Conservation (phyloP, 345 rosid genomes). For the Dovyalis caffra region DNA sequence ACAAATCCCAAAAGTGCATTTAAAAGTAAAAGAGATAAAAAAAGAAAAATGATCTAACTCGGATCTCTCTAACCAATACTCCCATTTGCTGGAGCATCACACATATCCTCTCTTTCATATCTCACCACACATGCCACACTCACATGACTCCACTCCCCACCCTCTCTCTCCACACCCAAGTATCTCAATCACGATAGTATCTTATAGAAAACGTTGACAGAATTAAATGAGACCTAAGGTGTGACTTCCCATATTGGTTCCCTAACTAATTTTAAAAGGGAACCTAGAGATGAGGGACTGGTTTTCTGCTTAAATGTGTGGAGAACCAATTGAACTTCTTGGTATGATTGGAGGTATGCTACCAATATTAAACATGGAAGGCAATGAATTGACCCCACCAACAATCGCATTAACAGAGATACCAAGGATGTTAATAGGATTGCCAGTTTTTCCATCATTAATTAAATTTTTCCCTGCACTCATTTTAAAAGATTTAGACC, state of each 20-base stretch:
- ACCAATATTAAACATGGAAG: slow-evolving; percentile 33
- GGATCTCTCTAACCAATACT: too few species aligned
- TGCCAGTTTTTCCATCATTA: slow-evolving; percentile 22
- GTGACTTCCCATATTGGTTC: slow-evolving; percentile 27
- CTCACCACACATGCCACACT: too few species aligned
- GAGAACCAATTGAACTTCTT: slow-evolving; percentile 32
- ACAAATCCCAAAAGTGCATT: too few species aligned
- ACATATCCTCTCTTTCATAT: too few species aligned
- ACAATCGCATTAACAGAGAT: neutral
- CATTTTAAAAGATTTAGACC: neutral
- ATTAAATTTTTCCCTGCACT: slow-evolving; percentile 26
- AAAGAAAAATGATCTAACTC: too few species aligned
- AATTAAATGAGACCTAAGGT: slow-evolving; percentile 28
- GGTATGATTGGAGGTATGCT: slow-evolving; percentile 36
- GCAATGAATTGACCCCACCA: slow-evolving; percentile 15
- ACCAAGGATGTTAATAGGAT: slow-evolving; percentile 7
- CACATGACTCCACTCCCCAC: too few species aligned
- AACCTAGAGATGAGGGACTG: slow-evolving; percentile 22
- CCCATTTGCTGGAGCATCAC: too few species aligned
- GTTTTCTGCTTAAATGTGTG: slow-evolving; percentile 27
- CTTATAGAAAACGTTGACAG: slow-evolving; percentile 6
- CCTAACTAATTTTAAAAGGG: slow-evolving; percentile 22
- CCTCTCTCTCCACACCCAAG: too few species aligned
- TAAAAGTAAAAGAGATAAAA: too few species aligned
- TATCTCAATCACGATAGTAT: slow-evolving; percentile 4